These are phyloP conservation scores for Tricholoma hemisulphureum DNA, from an alignment of 768 basidiomycete species.

Conservation along the genomic window DNA sequence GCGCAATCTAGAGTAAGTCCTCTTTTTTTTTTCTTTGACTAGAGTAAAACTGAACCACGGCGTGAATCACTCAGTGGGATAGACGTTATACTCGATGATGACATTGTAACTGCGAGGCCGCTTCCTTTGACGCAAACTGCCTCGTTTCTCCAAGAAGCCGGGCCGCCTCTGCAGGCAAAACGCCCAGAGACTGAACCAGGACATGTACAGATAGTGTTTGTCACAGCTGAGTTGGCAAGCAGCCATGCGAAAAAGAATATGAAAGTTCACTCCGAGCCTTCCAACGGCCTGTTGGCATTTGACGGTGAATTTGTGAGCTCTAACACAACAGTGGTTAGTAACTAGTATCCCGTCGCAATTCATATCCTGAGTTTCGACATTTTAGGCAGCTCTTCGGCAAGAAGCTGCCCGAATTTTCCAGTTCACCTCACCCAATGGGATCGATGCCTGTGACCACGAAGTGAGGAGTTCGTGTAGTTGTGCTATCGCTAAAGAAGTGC, in stretches of 20 bases:
- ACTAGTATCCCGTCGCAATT: background rate
- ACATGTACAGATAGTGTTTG: conserved; percentile 18
- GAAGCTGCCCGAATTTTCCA: conserved; percentile 19
- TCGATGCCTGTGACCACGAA: conserved; percentile 15
- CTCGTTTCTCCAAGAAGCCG: background rate
- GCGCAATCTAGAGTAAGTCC: conserved; percentile 20
- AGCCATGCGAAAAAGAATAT: conserved; percentile 12
- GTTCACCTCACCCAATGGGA: conserved; percentile 9
- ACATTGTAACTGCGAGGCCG: conserved; percentile 15
- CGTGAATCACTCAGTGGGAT: background rate
- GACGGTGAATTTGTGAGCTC: conserved; percentile 19
- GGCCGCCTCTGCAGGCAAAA: background rate
- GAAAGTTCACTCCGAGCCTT: conserved; percentile 12
- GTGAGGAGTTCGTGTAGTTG: conserved; percentile 18
- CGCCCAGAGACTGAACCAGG: conserved; percentile 2
- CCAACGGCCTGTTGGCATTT: conserved; percentile 20
- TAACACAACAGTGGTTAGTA: conserved; percentile 20
- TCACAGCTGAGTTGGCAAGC: conserved; percentile 21
- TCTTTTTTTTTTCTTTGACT: background rate
- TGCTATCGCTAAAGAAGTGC: conserved; percentile 19
- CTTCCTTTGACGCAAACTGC: background rate
- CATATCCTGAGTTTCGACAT: background rate
- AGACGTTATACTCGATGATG: conserved; percentile 12
- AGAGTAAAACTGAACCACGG: background rate
- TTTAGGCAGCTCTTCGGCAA: conserved; percentile 16